Evolutionary conservation across 768 basidiomycete genomes (phyloP), one percentile per base, ranked within the genome.

Genomic region (Chiua virens): DNA sequence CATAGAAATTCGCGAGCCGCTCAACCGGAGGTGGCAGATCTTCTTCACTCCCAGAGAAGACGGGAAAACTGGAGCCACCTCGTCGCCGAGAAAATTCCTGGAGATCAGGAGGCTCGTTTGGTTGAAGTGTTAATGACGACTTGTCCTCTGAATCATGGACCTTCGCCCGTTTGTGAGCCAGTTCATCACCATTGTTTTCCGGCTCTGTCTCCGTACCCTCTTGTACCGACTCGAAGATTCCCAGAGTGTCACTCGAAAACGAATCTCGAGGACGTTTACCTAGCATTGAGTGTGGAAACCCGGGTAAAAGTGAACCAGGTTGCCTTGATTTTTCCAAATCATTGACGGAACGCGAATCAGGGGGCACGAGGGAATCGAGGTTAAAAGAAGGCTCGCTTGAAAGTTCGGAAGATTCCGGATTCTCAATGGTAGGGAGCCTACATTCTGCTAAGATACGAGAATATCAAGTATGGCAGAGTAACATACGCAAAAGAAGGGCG

Each of bases 251-350:
- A 56, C 75, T 79, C 11, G 73, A 70, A 9, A 73, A 67, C 3
- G 79, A 72, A 55, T 81, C 81, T 53, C 86, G 75, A 45, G 74
- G 78, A 30, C 85, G 80, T 63, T 89, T 89, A n/a, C 87, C 87
- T 17, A 89, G 74, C 27, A 75, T 71, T 20, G 70, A 76, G 38
- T 75, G 72, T 4, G 78, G 67, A 51, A 75, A 63, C 11, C 74
- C 77, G 37, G 77, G 63, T 17, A 69, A 52, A 39, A 69, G 57
- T 37, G 43, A 53, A 32, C 61, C 49, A 13, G 48, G 21, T 34
- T 60, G 57, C 17, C 40, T 52, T 22, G 52, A 52, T 23, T 54
- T 55, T 21, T 56, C 60, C 30, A 23, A 35, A 9, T 54, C 54
- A 34, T 49, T 32, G 20, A 20, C n/a, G 10, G 54, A 22, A 45